These are phyloP conservation scores for Daldinia caldariorum DNA, from an alignment of 495 filamentous ascomycete species.

Conservation along the genomic window DNA sequence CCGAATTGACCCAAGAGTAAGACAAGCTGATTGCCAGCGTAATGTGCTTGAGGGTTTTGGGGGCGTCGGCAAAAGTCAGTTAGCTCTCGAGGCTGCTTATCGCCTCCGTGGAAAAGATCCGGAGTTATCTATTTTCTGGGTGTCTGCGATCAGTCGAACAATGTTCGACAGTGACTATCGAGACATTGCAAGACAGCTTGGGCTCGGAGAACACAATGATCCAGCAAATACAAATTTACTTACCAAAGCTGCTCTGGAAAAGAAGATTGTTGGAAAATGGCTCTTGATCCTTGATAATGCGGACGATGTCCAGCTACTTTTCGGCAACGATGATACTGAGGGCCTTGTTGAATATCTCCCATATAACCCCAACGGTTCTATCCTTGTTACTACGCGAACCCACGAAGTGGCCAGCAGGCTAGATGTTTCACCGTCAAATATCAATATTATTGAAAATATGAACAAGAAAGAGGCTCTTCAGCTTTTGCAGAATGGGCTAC, in stretches of 20 bases:
- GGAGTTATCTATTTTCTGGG: slow-evolving; percentile 58
- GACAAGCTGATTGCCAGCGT: slow-evolving; percentile 48
- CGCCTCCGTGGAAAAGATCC: slow-evolving; percentile 48
- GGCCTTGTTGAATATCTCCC: slow-evolving; percentile 49
- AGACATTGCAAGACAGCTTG: too few relatives aligned
- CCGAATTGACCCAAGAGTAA: slow-evolving; percentile 33
- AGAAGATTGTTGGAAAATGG: slow-evolving; percentile 52
- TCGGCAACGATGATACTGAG: not conserved
- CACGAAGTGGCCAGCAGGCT: slow-evolving; percentile 37
- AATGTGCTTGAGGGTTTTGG: slow-evolving; percentile 60
- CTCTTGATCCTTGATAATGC: slow-evolving; percentile 65
- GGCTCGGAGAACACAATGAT: too few relatives aligned
- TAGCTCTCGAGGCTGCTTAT: slow-evolving; percentile 64
- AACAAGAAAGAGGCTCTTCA: slow-evolving; percentile 36
- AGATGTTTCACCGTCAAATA: slow-evolving; percentile 10
- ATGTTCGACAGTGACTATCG: slow-evolving; percentile 58
- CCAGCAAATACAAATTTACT: slow-evolving; percentile 54
- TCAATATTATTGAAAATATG: slow-evolving; percentile 48
- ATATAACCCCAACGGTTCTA: slow-evolving; percentile 48
- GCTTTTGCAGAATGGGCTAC: slow-evolving; percentile 30
- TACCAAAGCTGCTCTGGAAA: slow-evolving; percentile 48
- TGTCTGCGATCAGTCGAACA: slow-evolving; percentile 50
- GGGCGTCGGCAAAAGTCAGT: slow-evolving; percentile 61
- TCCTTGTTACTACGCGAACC: slow-evolving; percentile 56
- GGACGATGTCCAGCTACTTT: slow-evolving; percentile 56